Evolutionary conservation across 306 rosid genomes (phyloP), one percentile per base, ranked within the genome.

Genomic region (cucumber (Cucumis sativus)): DNA sequence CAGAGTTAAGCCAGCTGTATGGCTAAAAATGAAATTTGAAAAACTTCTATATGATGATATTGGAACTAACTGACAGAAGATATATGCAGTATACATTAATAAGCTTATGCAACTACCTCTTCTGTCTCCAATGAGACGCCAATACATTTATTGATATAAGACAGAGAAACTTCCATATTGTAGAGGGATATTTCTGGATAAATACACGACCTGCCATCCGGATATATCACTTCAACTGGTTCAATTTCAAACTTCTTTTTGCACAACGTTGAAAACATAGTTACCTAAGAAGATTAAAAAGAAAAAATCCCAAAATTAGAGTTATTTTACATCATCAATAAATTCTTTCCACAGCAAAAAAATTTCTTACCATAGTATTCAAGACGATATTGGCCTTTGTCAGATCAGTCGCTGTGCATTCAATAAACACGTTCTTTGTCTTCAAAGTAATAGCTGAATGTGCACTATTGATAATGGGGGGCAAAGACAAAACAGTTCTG

Each of bases 371-470:
- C 88, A 93, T 88, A 65, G 96, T 92, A 86, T 95, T 95, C 65
- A 95, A 88, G 84, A 95, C 98, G 78, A 89, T 86, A 71, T 95
- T 95, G 14, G 98, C 98, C 86, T 95, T 95, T 41, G 97, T 95
- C 80, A 90, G 85, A 85, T 95, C 98, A 78, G 98, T 92, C 14
- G 98, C 98, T 18, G 98, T 95, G 80, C 98, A 95, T 88, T 95
- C 98, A 80, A 95, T 86, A 52, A 92, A 88, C 28, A 95, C 90
- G 45, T 88, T 92, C 90, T 87, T 92, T 4, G 97, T 95, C 88
- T 90, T 90, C 78, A 92, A 78, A 73, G 91, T 88, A 82, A 95
- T 92, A 74, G 98, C 98, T 16, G 98, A 92, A 80, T 89, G 97
- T 17, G 97, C 96, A 76, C 97, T 90, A 83, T 95, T 95, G 45